Conservation (phyloP, 352 stramenopile genomes). For the Saprolegnia diclina region DNA sequence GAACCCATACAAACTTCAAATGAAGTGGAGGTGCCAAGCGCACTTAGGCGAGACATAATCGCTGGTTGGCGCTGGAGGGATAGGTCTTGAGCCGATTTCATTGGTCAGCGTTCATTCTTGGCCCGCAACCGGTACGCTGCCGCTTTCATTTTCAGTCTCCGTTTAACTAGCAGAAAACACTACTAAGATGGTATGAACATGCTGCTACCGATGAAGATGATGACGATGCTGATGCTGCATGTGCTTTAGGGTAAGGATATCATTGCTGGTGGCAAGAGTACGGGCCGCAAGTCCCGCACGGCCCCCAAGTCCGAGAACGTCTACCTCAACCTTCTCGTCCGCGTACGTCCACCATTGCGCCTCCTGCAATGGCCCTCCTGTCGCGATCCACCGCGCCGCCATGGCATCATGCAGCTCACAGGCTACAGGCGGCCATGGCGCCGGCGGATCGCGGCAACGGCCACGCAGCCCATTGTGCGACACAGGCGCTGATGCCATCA, state of each 20-base stretch:
- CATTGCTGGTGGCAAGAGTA: constrained; percentile 96
- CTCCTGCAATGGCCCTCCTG: no score
- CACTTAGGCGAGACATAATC: constrained; percentile 3
- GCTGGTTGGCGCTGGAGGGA: constrained; percentile 18
- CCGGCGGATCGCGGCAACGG: neutral
- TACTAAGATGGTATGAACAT: constrained; percentile 23
- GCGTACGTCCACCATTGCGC: constrained; percentile 38
- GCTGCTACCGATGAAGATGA: neutral
- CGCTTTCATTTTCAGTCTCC: constrained; percentile 26
- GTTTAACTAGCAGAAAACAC: constrained; percentile 17
- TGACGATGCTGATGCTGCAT: neutral
- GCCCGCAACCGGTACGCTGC: neutral
- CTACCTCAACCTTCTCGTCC: constrained; percentile 98
- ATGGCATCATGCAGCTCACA: no score
- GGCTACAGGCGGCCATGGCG: no score
- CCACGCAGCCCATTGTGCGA: neutral
- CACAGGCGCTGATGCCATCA: neutral
- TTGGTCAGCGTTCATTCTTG: constrained; percentile 21
- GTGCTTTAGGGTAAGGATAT: constrained; percentile 96
- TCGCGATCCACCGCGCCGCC: no score
- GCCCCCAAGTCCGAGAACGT: constrained; percentile 98
- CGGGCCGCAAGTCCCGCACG: constrained; percentile 97
- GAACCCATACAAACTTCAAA: neutral
- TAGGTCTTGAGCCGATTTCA: constrained; percentile 17
- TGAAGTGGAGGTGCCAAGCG: neutral